phyloP scores from a whole-genome alignment of 2,329 filamentous ascomycete species.

The Ceratocystiopsis brevicomis region DNA sequence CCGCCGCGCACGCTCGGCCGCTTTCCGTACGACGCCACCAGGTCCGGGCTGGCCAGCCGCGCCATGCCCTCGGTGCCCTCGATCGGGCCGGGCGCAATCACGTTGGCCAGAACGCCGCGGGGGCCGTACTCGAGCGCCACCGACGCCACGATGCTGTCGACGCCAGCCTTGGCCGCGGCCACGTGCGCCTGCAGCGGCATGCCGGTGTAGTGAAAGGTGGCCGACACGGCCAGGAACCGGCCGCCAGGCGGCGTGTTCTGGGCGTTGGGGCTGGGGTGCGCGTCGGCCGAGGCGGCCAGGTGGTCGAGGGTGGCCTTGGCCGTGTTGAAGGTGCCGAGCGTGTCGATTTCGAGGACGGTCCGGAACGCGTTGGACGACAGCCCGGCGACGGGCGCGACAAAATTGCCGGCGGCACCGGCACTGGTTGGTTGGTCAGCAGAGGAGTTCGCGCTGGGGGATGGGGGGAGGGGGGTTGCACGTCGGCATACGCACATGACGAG shows the following conservation, averaged over 20 bases:
- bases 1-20: slow-evolving; percentile 15
- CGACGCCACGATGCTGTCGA: slow-evolving; percentile 66
- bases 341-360: slow-evolving; percentile 88
- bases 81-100: slow-evolving; percentile 77
- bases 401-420: slow-evolving; percentile 90
- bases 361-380: slow-evolving; percentile 84
- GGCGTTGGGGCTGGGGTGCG: slow-evolving; percentile 31
- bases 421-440: slow-evolving; percentile 28
- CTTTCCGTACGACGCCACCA: background rate
- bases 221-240: slow-evolving; percentile 76
- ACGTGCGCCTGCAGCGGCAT: slow-evolving; percentile 76
- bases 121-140: slow-evolving; percentile 83
- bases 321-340: slow-evolving; percentile 84
- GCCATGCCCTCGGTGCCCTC: slow-evolving; percentile 65
- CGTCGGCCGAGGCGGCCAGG: slow-evolving; percentile 53
- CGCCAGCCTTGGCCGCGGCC: slow-evolving; percentile 74
- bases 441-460: no score
- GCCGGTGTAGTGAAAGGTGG: slow-evolving; percentile 79
- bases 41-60: slow-evolving; percentile 28
- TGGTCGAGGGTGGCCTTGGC: slow-evolving; percentile 79
- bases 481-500: slow-evolving; percentile 58
- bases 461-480: no score
- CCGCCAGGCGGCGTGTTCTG: slow-evolving; percentile 40
- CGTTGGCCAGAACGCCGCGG: slow-evolving; percentile 67
- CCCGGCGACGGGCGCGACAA: slow-evolving; percentile 66